Conservation (phyloP, 106 monocot species). For the Phalaenopsis aphrodite region DNA sequence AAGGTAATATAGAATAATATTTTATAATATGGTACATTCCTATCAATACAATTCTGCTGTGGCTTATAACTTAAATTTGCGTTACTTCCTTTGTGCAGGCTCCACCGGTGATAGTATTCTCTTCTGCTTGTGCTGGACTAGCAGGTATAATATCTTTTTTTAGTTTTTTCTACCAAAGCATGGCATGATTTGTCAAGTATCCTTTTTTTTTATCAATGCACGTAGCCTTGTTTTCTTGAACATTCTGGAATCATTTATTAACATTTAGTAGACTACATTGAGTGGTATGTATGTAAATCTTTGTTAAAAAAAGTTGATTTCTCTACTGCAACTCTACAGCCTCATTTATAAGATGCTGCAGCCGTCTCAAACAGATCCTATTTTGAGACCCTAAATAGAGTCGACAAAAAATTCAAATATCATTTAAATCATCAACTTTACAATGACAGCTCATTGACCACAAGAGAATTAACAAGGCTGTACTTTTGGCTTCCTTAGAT, state of each 20-base stretch:
- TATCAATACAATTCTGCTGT: neutral
- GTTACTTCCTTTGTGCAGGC: constrained; percentile 8
- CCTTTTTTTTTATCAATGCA: neutral
- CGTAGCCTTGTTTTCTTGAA: neutral
- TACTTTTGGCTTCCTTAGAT: neutral
- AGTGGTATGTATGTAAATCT: no score
- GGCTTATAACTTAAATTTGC: neutral
- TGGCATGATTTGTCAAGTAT: no score
- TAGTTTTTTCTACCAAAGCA: no score
- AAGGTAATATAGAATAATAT: neutral
- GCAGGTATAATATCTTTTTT: constrained; percentile 6
- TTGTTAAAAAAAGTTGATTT: no score
- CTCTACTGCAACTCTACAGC: no score
- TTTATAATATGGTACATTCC: neutral
- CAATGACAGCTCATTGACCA: neutral
- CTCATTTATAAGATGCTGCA: no score
- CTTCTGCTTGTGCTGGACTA: constrained; percentile 28
- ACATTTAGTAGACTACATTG: neutral
- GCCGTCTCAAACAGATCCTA: no score
- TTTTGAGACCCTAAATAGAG: no score
- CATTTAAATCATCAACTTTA: neutral
- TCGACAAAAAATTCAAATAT: neutral
- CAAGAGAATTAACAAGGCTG: no score
- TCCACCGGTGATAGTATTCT: constrained; percentile 24
- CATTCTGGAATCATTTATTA: neutral